These are phyloP conservation scores for Aspergillus proliferans DNA, from an alignment of 2,329 filamentous ascomycete species.

Conservation along the genomic window DNA sequence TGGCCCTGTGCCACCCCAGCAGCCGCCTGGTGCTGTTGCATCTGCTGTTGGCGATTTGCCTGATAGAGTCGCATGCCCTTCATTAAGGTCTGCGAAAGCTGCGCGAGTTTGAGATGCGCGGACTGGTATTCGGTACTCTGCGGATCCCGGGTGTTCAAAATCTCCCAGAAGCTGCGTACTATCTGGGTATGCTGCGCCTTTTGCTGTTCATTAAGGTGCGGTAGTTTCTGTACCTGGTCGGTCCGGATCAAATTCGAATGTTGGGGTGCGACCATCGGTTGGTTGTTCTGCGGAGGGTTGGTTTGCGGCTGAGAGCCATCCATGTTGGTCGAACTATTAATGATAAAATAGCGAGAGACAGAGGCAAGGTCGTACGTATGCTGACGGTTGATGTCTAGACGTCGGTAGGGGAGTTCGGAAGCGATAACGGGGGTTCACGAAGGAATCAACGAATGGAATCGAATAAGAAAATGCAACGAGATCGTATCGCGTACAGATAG, in stretches of 20 bases:
- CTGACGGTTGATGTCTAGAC: no score
- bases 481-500: background rate
- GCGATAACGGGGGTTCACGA: no score
- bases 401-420: no score
- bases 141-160: conserved; percentile 43
- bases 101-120: conserved; percentile 46
- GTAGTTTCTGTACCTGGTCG: conserved; percentile 48
- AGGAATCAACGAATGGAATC: background rate
- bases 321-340: conserved; percentile 16
- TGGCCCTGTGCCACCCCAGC: conserved; percentile 13
- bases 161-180: conserved; percentile 50
- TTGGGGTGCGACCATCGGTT: conserved; percentile 29
- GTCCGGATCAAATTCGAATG: conserved; percentile 46
- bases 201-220: conserved; percentile 48
- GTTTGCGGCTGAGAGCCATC: conserved; percentile 27
- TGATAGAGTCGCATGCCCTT: conserved; percentile 45
- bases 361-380: no score
- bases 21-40: conserved; percentile 21
- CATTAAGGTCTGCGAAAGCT: conserved; percentile 48
- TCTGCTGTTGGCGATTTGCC: conserved; percentile 32
- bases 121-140: conserved; percentile 46
- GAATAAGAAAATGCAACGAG: background rate
- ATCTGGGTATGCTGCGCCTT: conserved; percentile 52
- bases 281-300: conserved; percentile 20
- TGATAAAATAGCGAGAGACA: no score